Conservation (phyloP, 768 basidiomycete genomes). For the Termitomyces sp. region DNA sequence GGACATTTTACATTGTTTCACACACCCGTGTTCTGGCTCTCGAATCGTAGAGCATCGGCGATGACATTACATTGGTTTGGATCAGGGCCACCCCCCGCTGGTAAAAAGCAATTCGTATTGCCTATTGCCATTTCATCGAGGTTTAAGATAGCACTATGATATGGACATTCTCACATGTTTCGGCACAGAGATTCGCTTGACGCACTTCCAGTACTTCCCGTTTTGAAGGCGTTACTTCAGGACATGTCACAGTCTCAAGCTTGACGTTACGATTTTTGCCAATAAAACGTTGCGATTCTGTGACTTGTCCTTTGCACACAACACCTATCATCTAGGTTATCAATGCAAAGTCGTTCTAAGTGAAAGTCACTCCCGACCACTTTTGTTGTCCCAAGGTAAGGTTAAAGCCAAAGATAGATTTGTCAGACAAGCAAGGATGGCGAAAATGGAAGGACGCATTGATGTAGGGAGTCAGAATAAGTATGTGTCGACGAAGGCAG, state of each 20-base stretch:
- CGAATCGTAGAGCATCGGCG: conserved; percentile 41
- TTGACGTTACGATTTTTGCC: conserved; percentile 39
- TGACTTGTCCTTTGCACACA: conserved; percentile 19
- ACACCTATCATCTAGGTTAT: not conserved
- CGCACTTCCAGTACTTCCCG: conserved; percentile 16
- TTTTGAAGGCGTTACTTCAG: conserved; percentile 7
- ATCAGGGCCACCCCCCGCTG: conserved; percentile 41
- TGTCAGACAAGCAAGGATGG: not conserved
- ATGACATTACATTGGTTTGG: conserved; percentile 45
- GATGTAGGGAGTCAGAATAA: not conserved
- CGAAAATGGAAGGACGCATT: not conserved
- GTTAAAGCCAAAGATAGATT: not conserved
- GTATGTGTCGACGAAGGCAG: not conserved
- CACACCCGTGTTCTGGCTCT: conserved; percentile 39
- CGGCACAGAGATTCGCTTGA: conserved; percentile 38
- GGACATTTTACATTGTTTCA: not conserved
- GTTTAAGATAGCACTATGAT: not conserved
- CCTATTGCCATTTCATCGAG: conserved; percentile 17
- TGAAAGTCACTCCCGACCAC: not conserved
- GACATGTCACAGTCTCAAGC: conserved; percentile 30
- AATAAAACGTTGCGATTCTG: conserved; percentile 27
- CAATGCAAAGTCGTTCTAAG: not conserved
- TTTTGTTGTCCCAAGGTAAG: not conserved
- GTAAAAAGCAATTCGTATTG: conserved; percentile 39
- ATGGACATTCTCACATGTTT: conserved; percentile 25